Percentiles rank a stretch among this genome's conserved stretches.
phyloP scores from a whole-genome alignment of 345 rosid genomes.

The Hibiscus syriacus region DNA sequence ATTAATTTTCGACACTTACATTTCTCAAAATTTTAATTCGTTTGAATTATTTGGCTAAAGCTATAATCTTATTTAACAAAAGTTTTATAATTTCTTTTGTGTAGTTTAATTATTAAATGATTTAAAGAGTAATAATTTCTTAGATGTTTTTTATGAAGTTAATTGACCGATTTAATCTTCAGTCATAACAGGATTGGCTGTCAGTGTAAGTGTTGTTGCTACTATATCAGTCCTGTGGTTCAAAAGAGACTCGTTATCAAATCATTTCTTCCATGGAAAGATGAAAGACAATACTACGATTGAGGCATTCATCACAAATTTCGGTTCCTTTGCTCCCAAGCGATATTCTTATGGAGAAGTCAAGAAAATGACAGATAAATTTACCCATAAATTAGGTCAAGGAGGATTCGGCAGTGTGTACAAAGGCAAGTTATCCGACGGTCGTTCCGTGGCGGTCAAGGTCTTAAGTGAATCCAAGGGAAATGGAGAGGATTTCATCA shows the following conservation, averaged over 20 bases:
- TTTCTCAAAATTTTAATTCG: no score
- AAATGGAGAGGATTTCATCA: constrained; percentile 7
- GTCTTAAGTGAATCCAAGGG: background rate
- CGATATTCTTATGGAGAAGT: constrained; percentile 12
- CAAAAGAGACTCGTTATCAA: background rate
- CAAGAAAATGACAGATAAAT: constrained; percentile 23
- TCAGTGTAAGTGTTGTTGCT: background rate
- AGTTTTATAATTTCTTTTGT: no score
- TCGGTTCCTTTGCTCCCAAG: constrained; percentile 6
- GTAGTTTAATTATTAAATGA: no score
- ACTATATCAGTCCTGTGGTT: background rate
- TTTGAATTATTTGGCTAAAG: no score
- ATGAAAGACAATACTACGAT: background rate
- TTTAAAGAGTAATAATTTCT: no score
- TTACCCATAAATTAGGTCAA: constrained; percentile 16
- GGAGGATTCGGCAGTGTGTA: constrained; percentile 31
- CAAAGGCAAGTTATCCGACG: constrained; percentile 19
- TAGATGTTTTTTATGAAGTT: no score
- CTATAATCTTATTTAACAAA: no score
- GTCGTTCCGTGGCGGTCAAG: constrained; percentile 25
- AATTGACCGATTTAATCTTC: no score
- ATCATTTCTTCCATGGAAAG: background rate
- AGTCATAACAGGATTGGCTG: background rate
- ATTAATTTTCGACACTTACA: no score
- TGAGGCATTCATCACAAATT: constrained; percentile 9